phyloP scores from a whole-genome alignment of 495 filamentous ascomycete genomes.

The Viridothelium virens region DNA sequence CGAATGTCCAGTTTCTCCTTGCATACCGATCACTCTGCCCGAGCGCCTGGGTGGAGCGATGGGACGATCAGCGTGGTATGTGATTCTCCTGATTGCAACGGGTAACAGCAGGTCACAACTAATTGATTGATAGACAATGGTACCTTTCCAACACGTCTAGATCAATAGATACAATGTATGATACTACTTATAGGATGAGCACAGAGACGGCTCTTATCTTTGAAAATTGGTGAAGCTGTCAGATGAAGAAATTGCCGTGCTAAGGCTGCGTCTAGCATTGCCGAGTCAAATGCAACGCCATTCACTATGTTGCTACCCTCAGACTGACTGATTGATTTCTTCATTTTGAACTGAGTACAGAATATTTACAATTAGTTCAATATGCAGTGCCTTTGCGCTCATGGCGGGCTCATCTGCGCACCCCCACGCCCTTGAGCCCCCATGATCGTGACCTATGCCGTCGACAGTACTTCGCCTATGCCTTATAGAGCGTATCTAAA shows the following conservation, averaged over 20 bases:
- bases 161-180: conserved; percentile 38
- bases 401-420: not conserved
- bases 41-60: conserved; percentile 85
- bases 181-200: not conserved
- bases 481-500: conserved; percentile 93
- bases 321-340: not conserved
- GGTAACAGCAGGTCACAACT: not conserved
- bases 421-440: not conserved
- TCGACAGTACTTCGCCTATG: conserved; percentile 39
- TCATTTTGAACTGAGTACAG: not conserved
- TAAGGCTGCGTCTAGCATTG: not conserved
- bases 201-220: not conserved
- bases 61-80: conserved; percentile 96
- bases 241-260: not conserved
- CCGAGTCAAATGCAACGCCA: conserved; percentile 1
- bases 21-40: conserved; percentile 97
- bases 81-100: conserved; percentile 16
- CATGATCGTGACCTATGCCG: not conserved
- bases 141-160: conserved; percentile 74
- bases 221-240: not conserved
- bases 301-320: not conserved
- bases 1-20: conserved; percentile 66
- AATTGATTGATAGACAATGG: conserved; percentile 59
- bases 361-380: not conserved
- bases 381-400: not conserved